phyloP scores from a whole-genome alignment of 1,139 yeast species.

The Kurtzmaniella natalensis region DNA sequence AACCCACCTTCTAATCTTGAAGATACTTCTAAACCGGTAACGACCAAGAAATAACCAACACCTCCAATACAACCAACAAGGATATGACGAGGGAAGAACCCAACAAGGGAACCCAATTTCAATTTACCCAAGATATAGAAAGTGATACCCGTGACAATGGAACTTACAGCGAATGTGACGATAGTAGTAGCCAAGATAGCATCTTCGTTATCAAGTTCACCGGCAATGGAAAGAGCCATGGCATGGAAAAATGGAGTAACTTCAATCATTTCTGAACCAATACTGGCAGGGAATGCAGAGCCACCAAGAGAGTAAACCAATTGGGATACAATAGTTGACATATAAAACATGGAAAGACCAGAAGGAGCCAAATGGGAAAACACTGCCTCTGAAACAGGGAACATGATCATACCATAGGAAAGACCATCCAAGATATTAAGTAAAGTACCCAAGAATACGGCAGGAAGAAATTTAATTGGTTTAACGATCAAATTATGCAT shows the following conservation, averaged over 20 bases:
- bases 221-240: constrained; percentile 75
- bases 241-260: constrained; percentile 96
- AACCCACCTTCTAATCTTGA: constrained; percentile 75
- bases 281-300: constrained; percentile 81
- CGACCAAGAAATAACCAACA: constrained; percentile 86
- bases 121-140: constrained; percentile 76
- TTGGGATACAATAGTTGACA: constrained; percentile 85
- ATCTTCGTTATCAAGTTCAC: constrained; percentile 49
- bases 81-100: constrained; percentile 94
- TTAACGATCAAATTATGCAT: constrained; percentile 19
- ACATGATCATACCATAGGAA: constrained; percentile 95
- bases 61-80: constrained; percentile 98
- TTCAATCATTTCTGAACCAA: constrained; percentile 98
- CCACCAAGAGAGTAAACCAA: constrained; percentile 86
- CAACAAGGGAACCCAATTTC: constrained; percentile 78
- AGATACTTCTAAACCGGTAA: constrained; percentile 88
- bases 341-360: constrained; percentile 90
- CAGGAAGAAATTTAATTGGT: constrained; percentile 57
- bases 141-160: constrained; percentile 81
- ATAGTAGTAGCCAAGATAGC: constrained; percentile 83
- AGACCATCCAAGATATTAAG: constrained; percentile 88
- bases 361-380: constrained; percentile 80
- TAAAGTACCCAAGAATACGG: constrained; percentile 79
- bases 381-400: constrained; percentile 79
- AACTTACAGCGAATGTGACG: constrained; percentile 75